Percentiles rank a stretch among this genome's conserved stretches.
Conservation (phyloP, 2,329 filamentous ascomycete genomes). For the Cadophora gregata region DNA sequence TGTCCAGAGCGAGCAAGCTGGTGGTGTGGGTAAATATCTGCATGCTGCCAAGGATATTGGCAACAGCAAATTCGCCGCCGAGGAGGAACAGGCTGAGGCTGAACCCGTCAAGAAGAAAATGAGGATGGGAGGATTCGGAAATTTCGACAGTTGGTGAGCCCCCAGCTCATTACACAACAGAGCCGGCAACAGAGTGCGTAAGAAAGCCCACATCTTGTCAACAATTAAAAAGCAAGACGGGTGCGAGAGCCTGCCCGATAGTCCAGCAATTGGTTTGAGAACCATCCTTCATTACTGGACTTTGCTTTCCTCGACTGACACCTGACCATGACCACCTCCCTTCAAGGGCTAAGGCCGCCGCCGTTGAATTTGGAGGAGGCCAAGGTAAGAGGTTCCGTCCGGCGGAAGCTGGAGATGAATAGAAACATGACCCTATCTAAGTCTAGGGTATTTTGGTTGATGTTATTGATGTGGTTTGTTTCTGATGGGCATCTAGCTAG, state of each 20-base stretch:
- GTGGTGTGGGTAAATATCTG: slow-evolving; percentile 80
- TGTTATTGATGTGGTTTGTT: not conserved
- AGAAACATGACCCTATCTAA: not conserved
- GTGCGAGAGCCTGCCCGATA: not conserved
- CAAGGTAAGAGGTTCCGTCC: not conserved
- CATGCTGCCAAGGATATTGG: slow-evolving; percentile 55
- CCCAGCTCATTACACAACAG: not conserved
- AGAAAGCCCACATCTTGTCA: not conserved
- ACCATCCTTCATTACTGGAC: not conserved
- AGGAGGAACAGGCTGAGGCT: slow-evolving; percentile 66
- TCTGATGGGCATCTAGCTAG: not conserved
- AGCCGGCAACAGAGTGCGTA: not conserved
- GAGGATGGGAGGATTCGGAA: slow-evolving; percentile 83
- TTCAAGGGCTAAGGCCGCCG: not conserved
- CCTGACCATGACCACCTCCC: no score
- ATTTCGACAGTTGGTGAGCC: slow-evolving; percentile 92
- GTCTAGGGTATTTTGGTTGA: not conserved
- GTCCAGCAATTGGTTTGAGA: not conserved
- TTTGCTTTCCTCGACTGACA: not conserved
- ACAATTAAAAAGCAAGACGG: not conserved
- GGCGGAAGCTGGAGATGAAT: not conserved
- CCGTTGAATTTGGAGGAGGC: not conserved
- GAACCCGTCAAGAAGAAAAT: slow-evolving; percentile 82
- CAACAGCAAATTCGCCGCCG: slow-evolving; percentile 55
- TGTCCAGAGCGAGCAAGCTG: slow-evolving; percentile 50